These are phyloP conservation scores for Ilex aquifolium DNA, from an alignment of 257 asterid species.

Conservation along the genomic window DNA sequence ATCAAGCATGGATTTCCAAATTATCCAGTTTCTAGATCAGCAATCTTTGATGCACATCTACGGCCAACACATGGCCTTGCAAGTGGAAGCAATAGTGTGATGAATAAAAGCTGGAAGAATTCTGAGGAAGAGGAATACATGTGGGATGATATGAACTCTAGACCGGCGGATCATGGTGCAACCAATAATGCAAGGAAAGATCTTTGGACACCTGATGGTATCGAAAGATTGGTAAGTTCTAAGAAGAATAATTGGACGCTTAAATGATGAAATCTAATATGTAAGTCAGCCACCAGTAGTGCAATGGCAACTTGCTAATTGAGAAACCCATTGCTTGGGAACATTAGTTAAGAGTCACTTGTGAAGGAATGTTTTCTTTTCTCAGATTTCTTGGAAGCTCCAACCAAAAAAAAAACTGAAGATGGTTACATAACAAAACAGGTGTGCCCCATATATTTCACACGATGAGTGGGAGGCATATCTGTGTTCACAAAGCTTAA, in stretches of 20 bases:
- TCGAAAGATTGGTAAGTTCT: slow-evolving; percentile 50
- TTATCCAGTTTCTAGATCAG: slow-evolving; percentile 27
- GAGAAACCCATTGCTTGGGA: no score
- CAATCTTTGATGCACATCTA: slow-evolving; percentile 31
- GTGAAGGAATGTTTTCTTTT: no score
- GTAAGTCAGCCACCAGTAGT: no score
- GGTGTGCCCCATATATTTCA: no score
- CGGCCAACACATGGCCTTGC: slow-evolving; percentile 29
- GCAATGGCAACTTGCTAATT: no score
- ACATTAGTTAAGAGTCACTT: no score
- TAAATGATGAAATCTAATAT: no score
- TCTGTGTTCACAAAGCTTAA: no score
- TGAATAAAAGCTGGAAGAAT: slow-evolving; percentile 68
- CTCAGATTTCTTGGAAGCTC: no score
- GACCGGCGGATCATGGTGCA: slow-evolving; percentile 26
- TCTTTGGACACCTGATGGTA: slow-evolving; percentile 51
- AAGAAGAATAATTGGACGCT: slow-evolving; percentile 9
- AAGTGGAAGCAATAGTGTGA: slow-evolving; percentile 30
- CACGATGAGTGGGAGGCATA: no score
- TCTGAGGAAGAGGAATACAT: slow-evolving; percentile 80
- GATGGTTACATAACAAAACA: no score
- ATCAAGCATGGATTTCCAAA: slow-evolving; percentile 42
- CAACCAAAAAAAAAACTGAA: no score
- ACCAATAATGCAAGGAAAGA: slow-evolving; percentile 39
- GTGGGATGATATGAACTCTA: slow-evolving; percentile 72